Percentiles rank a stretch among this genome's conserved stretches.
Evolutionary conservation across 2,329 filamentous ascomycete genomes (phyloP).

Genomic region (Neodidymelliopsis sp.): DNA sequence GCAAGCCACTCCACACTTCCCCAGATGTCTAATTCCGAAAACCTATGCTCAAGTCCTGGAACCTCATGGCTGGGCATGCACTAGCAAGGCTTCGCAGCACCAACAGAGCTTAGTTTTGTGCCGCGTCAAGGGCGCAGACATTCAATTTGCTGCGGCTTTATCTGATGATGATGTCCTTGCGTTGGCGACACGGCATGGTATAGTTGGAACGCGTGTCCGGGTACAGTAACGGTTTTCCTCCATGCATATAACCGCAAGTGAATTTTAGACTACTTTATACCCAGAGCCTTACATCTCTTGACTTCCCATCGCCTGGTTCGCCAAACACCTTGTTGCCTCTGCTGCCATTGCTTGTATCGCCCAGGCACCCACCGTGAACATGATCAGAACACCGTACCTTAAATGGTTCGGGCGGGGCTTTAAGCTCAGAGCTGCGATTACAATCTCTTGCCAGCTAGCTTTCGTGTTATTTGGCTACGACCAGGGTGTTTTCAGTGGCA

Average conservation of each 20-base stretch:
- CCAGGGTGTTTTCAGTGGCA: conserved; percentile 50
- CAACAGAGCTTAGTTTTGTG: conserved; percentile 6
- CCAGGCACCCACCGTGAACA: conserved; percentile 11
- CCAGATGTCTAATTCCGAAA: conserved; percentile 6
- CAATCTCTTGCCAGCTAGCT: conserved; percentile 40
- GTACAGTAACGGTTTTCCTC: not conserved
- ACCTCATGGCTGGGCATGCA: not conserved
- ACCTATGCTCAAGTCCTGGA: not conserved
- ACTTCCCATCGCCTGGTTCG: not conserved
- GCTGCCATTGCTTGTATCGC: not conserved
- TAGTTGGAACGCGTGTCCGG: not conserved
- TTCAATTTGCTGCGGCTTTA: conserved; percentile 2
- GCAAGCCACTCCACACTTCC: conserved; percentile 6
- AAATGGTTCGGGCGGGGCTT: conserved; percentile 40
- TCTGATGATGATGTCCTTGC: not conserved
- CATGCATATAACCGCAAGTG: conserved; percentile 7
- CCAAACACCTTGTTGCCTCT: conserved; percentile 1
- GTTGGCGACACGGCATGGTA: conserved; percentile 8
- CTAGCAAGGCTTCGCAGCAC: not conserved
- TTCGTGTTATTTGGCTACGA: conserved; percentile 48
- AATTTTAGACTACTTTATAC: not conserved
- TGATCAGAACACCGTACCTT: conserved; percentile 33
- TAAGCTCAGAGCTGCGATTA: conserved; percentile 38
- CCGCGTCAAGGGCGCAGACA: not conserved
- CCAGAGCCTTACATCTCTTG: too few species aligned